These are phyloP conservation scores for Xylaria sp. DNA, from an alignment of 2,329 filamentous ascomycete species.

Conservation along the genomic window DNA sequence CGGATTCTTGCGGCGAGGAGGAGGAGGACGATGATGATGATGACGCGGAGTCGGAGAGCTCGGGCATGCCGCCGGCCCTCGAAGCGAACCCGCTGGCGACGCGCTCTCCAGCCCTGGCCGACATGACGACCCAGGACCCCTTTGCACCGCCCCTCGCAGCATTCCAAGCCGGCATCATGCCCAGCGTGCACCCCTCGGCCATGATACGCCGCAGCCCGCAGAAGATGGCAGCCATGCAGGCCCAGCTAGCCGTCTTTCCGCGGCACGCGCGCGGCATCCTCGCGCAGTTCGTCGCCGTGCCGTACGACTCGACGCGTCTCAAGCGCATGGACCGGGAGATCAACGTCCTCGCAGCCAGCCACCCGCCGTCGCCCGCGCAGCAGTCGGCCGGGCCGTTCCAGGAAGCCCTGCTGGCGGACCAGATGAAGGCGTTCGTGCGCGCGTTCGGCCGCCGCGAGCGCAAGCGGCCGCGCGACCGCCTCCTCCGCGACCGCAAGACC, in stretches of 20 bases:
- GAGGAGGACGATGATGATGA: slow-evolving; percentile 24
- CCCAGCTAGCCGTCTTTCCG: slow-evolving; percentile 47
- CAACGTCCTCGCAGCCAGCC: slow-evolving; percentile 44
- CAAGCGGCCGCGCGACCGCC: slow-evolving; percentile 81
- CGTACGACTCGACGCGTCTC: slow-evolving; percentile 55
- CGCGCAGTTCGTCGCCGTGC: slow-evolving; percentile 51
- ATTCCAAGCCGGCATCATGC: background rate
- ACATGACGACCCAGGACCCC: background rate
- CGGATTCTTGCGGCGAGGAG: slow-evolving; percentile 47
- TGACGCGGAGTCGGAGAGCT: slow-evolving; percentile 40
- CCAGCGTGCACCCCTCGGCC: slow-evolving; percentile 15
- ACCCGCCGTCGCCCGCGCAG: slow-evolving; percentile 31
- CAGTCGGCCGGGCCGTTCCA: background rate
- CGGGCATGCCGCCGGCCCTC: background rate
- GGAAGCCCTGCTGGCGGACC: slow-evolving; percentile 36
- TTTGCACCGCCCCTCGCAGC: background rate
- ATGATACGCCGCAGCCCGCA: slow-evolving; percentile 33
- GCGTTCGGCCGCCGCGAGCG: slow-evolving; percentile 67
- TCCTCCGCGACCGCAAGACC: slow-evolving; percentile 75
- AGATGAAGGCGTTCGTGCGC: slow-evolving; percentile 56
- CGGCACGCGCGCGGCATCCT: slow-evolving; percentile 51
- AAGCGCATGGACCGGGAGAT: slow-evolving; percentile 57
- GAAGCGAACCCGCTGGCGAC: slow-evolving; percentile 24
- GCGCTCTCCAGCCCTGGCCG: background rate
- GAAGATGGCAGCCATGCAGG: slow-evolving; percentile 39